These are phyloP conservation scores for Rhizopogon vulgaris DNA, from an alignment of 768 basidiomycete genomes.

Conservation along the genomic window DNA sequence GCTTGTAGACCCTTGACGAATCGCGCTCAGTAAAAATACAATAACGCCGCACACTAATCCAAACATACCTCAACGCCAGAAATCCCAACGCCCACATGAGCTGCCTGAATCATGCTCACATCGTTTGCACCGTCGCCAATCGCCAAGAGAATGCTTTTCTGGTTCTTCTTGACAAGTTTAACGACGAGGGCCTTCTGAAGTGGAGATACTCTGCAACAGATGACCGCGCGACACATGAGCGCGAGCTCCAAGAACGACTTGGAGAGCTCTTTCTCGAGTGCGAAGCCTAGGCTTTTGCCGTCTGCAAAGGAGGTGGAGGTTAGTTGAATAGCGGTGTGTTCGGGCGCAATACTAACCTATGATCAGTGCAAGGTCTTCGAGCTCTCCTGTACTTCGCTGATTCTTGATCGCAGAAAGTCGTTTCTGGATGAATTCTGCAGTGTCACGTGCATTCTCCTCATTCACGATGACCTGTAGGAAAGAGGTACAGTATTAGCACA, in stretches of 20 bases:
- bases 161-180: constrained; percentile 97
- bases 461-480: constrained; percentile 81
- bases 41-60: background rate
- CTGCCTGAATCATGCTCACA: constrained; percentile 99
- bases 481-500: background rate
- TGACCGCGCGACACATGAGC: constrained; percentile 96
- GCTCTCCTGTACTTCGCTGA: constrained; percentile 84
- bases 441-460: constrained; percentile 76
- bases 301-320: constrained; percentile 39
- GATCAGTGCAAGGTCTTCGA: constrained; percentile 90
- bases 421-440: constrained; percentile 81
- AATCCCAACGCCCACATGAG: constrained; percentile 95
- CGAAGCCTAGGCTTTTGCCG: constrained; percentile 90
- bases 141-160: constrained; percentile 87
- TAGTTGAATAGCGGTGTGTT: background rate
- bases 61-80: constrained; percentile 85
- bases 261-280: constrained; percentile 88
- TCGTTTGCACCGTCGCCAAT: constrained; percentile 99
- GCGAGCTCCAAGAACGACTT: constrained; percentile 91
- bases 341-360: constrained; percentile 58
- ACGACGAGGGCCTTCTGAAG: constrained; percentile 96
- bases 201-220: constrained; percentile 69
- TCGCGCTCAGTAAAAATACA: background rate
- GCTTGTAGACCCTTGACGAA: constrained; percentile 84
- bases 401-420: constrained; percentile 90